Percentiles rank a stretch among this genome's conserved stretches.
These are phyloP conservation scores for Stentor coeruleus DNA, from an alignment of 73 alveolate species.

Conservation along the genomic window DNA sequence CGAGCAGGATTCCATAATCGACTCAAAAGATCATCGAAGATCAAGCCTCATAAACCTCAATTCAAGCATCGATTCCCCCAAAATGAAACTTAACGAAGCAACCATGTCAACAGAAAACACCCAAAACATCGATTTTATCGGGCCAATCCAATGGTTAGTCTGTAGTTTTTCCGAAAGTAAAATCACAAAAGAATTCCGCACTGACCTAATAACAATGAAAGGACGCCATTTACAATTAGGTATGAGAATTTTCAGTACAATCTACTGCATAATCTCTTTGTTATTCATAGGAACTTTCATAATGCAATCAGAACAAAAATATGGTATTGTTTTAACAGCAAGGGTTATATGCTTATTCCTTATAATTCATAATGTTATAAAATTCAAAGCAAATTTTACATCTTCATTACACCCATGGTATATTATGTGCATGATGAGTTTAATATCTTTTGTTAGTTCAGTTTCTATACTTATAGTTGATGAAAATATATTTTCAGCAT, in stretches of 20 bases:
- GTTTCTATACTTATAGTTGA: not conserved
- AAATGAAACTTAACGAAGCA: not conserved
- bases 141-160: constrained; percentile 3
- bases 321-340: not conserved
- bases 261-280: not conserved
- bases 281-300: not conserved
- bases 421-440: not conserved
- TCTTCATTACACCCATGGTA: constrained; percentile 5
- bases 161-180: constrained; percentile 1
- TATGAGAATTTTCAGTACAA: not conserved
- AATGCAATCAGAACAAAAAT: too few species aligned
- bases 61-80: not conserved
- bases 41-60: not conserved
- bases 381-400: not conserved
- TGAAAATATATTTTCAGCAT: not conserved
- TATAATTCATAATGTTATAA: not conserved
- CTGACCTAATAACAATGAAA: too few species aligned
- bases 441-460: not conserved
- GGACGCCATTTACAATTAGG: not conserved
- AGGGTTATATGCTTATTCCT: not conserved
- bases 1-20: not conserved
- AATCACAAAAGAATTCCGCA: not conserved
- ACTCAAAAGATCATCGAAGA: not conserved
- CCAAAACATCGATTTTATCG: not conserved
- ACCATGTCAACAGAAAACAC: too few species aligned